Percentiles rank a stretch among this genome's conserved stretches.
Conservation (phyloP, 495 filamentous ascomycete genomes). For the Penicillium verhagenii region DNA sequence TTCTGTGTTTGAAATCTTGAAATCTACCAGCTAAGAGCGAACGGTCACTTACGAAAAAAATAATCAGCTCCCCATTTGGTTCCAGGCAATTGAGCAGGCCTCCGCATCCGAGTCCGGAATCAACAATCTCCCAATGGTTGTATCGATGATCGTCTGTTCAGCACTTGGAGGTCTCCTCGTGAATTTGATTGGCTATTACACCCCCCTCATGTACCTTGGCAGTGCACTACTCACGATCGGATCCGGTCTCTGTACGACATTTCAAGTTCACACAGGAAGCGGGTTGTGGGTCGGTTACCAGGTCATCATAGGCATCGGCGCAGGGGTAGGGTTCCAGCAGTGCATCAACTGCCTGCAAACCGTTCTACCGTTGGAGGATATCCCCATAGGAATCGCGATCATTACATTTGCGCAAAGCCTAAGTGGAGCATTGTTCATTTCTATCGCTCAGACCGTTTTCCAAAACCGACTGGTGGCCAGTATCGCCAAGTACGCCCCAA, state of each 20-base stretch:
- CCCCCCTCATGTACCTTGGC: slow-evolving; percentile 65
- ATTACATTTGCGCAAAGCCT: slow-evolving; percentile 72
- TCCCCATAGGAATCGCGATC: slow-evolving; percentile 64
- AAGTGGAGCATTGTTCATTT: slow-evolving; percentile 72
- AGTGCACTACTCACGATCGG: slow-evolving; percentile 62
- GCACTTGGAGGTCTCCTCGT: slow-evolving; percentile 60
- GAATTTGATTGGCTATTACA: slow-evolving; percentile 69
- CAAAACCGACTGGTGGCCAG: slow-evolving; percentile 63
- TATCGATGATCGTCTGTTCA: slow-evolving; percentile 59
- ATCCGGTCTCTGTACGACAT: slow-evolving; percentile 66
- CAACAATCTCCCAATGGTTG: slow-evolving; percentile 71
- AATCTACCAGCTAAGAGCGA: no score
- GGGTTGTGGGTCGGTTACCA: slow-evolving; percentile 76
- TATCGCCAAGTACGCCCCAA: slow-evolving; percentile 50
- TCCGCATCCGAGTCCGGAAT: slow-evolving; percentile 72
- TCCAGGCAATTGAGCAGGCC: slow-evolving; percentile 76
- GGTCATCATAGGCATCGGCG: slow-evolving; percentile 63
- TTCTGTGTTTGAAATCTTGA: no score
- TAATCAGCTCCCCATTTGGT: slow-evolving; percentile 87
- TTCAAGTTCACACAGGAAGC: slow-evolving; percentile 49
- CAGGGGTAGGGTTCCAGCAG: slow-evolving; percentile 69
- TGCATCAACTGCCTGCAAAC: slow-evolving; percentile 69
- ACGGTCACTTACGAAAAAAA: no score
- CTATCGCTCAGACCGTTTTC: slow-evolving; percentile 76
- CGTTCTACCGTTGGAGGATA: slow-evolving; percentile 58